Percentiles rank a stretch among this genome's conserved stretches.
Evolutionary conservation across 2,329 filamentous ascomycete genomes (phyloP).

Genomic region (Biscogniauxia marginata): DNA sequence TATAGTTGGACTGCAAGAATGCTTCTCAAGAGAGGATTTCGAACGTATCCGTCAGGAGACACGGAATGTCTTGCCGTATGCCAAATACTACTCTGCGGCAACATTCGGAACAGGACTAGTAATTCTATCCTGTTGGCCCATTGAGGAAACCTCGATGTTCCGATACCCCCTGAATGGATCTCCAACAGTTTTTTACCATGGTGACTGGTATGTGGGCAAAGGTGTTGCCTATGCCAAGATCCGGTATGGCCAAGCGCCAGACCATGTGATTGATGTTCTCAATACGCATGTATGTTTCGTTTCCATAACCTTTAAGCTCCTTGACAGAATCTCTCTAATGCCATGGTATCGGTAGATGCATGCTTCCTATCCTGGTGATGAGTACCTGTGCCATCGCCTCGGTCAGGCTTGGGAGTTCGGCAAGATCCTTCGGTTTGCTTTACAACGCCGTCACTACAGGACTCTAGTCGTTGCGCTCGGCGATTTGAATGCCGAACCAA

Average conservation of each 20-base stretch:
- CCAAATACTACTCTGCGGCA: constrained; percentile 89
- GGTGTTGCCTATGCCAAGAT: constrained; percentile 84
- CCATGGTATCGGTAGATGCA: not conserved
- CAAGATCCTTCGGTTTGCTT: constrained; percentile 80
- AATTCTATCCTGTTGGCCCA: constrained; percentile 88
- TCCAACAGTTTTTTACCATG: constrained; percentile 88
- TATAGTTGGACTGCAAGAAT: constrained; percentile 93
- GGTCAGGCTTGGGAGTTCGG: constrained; percentile 94
- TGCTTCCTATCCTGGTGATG: not conserved
- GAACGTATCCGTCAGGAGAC: constrained; percentile 72
- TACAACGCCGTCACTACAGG: constrained; percentile 65
- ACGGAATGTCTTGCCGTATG: constrained; percentile 74
- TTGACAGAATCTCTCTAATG: not conserved
- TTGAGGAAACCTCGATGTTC: constrained; percentile 84
- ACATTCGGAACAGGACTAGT: constrained; percentile 87
- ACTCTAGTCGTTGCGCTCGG: constrained; percentile 77
- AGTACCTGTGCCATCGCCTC: constrained; percentile 82
- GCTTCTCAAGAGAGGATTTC: constrained; percentile 87
- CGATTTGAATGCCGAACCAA: constrained; percentile 95
- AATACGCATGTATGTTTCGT: constrained; percentile 70
- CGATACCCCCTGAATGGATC: constrained; percentile 86
- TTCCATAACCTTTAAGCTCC: not conserved
- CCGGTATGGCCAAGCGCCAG: constrained; percentile 60
- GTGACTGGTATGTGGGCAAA: constrained; percentile 96
- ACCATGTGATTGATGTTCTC: constrained; percentile 81